Percentiles rank a stretch among this genome's conserved stretches.
Evolutionary conservation across 208 protist species (phyloP).

Genomic region (Leishmania aethiopica): DNA sequence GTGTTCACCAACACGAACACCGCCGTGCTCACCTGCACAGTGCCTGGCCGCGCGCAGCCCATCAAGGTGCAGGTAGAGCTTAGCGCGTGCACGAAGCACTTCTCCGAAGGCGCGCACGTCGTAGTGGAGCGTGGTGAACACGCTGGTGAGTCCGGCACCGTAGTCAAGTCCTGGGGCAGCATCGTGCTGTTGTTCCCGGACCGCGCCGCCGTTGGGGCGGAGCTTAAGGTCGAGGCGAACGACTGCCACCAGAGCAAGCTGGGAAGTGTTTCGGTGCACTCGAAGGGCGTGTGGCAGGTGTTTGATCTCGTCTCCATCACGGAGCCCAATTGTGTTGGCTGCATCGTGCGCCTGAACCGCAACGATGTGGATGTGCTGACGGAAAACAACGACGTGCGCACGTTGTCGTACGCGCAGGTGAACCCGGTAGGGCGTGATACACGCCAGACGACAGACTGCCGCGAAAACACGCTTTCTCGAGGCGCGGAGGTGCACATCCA

Average conservation of each 20-base stretch:
- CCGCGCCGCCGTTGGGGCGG: constrained; percentile 49
- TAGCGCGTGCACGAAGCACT: constrained; percentile 75
- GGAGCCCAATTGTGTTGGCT: constrained; percentile 71
- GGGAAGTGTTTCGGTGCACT: constrained; percentile 66
- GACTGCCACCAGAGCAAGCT: constrained; percentile 90
- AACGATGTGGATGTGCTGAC: constrained; percentile 83
- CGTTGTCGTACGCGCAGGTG: constrained; percentile 71
- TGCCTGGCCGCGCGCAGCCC: constrained; percentile 55
- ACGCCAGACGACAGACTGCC: constrained; percentile 69
- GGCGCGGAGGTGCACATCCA: constrained; percentile 81
- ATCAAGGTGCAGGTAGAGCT: constrained; percentile 86
- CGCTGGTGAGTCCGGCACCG: constrained; percentile 85
- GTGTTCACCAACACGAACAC: constrained; percentile 77
- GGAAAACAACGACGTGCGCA: constrained; percentile 76
- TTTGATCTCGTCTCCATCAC: constrained; percentile 85
- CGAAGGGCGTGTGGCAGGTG: constrained; percentile 63
- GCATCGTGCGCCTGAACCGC: constrained; percentile 71
- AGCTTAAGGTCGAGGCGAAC: constrained; percentile 78
- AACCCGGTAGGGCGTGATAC: constrained; percentile 50
- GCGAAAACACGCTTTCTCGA: constrained; percentile 77
- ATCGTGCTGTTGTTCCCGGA: constrained; percentile 83
- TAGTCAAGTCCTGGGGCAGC: constrained; percentile 77
- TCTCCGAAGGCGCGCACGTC: constrained; percentile 86
- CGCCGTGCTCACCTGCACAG: constrained; percentile 59
- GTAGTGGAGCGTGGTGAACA: constrained; percentile 79